Evolutionary conservation across 2,329 filamentous ascomycete species (phyloP), one percentile per base, ranked within the genome.

Genomic region (Stagonosporopsis cucurbitacearum): DNA sequence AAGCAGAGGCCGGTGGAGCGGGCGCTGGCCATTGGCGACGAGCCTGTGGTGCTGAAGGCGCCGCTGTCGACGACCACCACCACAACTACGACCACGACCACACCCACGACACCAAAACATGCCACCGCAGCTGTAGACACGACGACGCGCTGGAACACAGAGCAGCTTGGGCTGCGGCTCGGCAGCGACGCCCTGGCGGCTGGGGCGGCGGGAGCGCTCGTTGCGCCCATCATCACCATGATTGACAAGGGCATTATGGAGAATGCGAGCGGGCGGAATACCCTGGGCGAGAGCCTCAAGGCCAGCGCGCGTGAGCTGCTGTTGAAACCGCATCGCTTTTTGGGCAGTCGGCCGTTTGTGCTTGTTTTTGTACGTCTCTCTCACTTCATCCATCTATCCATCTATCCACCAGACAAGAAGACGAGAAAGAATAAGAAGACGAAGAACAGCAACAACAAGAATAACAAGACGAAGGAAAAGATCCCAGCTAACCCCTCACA

Each of bases 241-340:
- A 95, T 97, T 76, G 92, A 96, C 17, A 61, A 88, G 70, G 88
- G 85, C 55, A 91, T 92, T 69, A 92, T 92, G 80, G 89, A 92
- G 77, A 92, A 92, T 74, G 88, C 89, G n/a, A 90, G 88, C 1
- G 89, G 89, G 60, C 82, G 86, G 60, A 80, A 80, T 59, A 81
- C 85, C 5, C 81, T 92, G 52, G 74, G 76, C 60, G 74, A 77
- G 36, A 91, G 87, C 32, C 74, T 92, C 62, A 82, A 80, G 63
- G 73, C 76, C 49, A 91, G 88, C 22, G 65, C 90, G 42, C 70
- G 70, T 26, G 77, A 80, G 35, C 79, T 92, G 47, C 43, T 89
- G 54, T 64, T 80, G n/a, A 82, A 80, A 8, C 89, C 89, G 0
- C 86, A 87, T 55, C 67, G 75, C 22, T 80, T 89, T 66, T 67